Evolutionary conservation across 1,284 basidiomycete species (phyloP).

Genomic region (Hemileia vastatrix): DNA sequence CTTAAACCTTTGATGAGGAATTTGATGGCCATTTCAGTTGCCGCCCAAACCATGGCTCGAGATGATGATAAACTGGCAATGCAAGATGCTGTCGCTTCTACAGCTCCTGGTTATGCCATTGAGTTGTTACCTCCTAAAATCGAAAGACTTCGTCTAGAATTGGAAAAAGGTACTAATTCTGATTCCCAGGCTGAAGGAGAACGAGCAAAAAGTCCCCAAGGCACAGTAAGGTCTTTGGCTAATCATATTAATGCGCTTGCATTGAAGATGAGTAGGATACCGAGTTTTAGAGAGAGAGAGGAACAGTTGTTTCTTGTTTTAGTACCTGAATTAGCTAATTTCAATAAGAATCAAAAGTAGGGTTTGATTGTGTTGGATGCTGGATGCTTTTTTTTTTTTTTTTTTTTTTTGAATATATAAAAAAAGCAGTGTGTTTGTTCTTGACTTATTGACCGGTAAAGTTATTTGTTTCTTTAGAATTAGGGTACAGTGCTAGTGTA

Average conservation of each 20-base stretch:
- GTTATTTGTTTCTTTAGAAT: too few relatives aligned
- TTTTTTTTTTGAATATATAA: too few relatives aligned
- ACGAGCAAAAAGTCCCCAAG: background rate
- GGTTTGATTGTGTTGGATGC: too few relatives aligned
- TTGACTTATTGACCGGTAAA: too few relatives aligned
- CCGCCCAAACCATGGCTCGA: constrained; percentile 5
- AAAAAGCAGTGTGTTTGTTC: too few relatives aligned
- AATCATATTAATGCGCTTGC: constrained; percentile 16
- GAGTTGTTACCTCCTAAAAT: constrained; percentile 3
- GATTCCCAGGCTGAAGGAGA: background rate
- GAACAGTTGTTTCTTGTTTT: constrained; percentile 13
- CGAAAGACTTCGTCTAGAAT: constrained; percentile 8
- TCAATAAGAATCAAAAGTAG: background rate
- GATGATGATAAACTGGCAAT: constrained; percentile 3
- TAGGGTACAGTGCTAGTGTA: too few relatives aligned
- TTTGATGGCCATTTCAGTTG: constrained; percentile 4
- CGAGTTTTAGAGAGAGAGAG: constrained; percentile 14
- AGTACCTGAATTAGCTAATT: constrained; percentile 8
- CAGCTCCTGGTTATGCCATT: too few relatives aligned
- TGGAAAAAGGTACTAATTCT: constrained; percentile 14
- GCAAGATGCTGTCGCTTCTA: background rate
- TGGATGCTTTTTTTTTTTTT: too few relatives aligned
- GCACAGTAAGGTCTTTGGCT: constrained; percentile 8
- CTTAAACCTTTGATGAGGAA: constrained; percentile 2
- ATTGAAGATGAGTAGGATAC: constrained; percentile 11